Percentiles rank a stretch among this genome's conserved stretches.
Evolutionary conservation across 225 moss, liverwort and hornwort species (phyloP).

Genomic region (Physcomitrellopsis africana): DNA sequence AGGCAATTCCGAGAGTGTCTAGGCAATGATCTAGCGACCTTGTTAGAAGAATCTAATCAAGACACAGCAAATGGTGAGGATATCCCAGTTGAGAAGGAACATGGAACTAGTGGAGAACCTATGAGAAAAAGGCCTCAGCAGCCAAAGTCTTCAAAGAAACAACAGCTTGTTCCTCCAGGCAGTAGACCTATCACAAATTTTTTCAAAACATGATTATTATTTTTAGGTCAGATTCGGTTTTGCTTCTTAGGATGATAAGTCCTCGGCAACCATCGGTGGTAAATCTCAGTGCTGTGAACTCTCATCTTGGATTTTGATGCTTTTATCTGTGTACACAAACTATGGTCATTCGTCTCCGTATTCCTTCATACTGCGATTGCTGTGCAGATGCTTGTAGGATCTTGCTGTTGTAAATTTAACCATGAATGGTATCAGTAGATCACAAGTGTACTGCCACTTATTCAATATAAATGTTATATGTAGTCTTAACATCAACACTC

Average conservation of each 20-base stretch:
- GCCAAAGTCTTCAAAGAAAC: slow-evolving; percentile 43
- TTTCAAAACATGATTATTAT: slow-evolving; percentile 46
- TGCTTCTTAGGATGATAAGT: neutral
- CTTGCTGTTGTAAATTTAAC: too few relatives aligned
- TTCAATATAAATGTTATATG: too few relatives aligned
- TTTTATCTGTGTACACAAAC: neutral
- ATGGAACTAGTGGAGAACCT: slow-evolving; percentile 32
- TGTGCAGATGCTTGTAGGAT: too few relatives aligned
- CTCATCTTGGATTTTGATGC: neutral
- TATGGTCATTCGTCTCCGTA: too few relatives aligned
- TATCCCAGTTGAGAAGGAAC: slow-evolving; percentile 32
- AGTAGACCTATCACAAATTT: slow-evolving; percentile 67
- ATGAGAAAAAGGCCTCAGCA: slow-evolving; percentile 32
- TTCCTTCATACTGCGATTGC: too few relatives aligned
- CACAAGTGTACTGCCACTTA: too few relatives aligned
- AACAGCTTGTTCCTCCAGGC: slow-evolving; percentile 48
- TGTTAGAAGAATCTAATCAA: slow-evolving; percentile 43
- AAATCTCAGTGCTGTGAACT: neutral
- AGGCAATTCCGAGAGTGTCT: slow-evolving; percentile 70
- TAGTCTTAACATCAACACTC: too few relatives aligned
- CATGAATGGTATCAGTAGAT: too few relatives aligned
- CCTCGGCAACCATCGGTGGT: neutral
- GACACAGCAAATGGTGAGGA: slow-evolving; percentile 32
- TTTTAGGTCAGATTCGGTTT: neutral
- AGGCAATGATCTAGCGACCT: slow-evolving; percentile 49